Conservation (phyloP, 2,329 filamentous ascomycete species). For the Claviceps pazoutovae region DNA sequence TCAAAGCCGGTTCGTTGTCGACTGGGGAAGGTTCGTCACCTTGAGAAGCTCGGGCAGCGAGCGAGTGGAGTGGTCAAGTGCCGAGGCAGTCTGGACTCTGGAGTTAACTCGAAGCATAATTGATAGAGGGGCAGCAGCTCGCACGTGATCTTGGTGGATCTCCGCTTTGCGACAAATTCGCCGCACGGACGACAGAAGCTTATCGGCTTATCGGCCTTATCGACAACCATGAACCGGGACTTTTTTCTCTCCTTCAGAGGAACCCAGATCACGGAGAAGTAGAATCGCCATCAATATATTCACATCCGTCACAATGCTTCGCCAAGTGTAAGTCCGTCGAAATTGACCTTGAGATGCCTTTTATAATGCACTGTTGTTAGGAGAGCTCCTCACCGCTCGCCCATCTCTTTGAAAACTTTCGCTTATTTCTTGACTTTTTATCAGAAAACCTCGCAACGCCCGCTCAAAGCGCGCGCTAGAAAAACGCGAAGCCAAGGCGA, state of each 20-base stretch:
- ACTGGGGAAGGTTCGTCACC: background rate
- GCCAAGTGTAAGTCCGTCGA: constrained; percentile 29
- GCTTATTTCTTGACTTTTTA: background rate
- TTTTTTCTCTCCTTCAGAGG: constrained; percentile 10
- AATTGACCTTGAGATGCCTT: too few relatives aligned
- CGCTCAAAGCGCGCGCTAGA: constrained; percentile 92
- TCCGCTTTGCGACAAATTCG: too few relatives aligned
- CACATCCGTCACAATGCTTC: constrained; percentile 26
- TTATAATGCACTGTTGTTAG: too few relatives aligned
- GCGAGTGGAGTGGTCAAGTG: too few relatives aligned
- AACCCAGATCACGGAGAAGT: background rate
- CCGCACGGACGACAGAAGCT: too few relatives aligned
- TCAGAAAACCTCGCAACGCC: constrained; percentile 51
- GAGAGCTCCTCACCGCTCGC: background rate
- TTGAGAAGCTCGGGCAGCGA: too few relatives aligned
- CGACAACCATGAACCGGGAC: constrained; percentile 16
- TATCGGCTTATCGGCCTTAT: constrained; percentile 12
- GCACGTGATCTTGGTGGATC: too few relatives aligned
- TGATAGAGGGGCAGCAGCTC: too few relatives aligned
- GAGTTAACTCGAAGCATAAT: too few relatives aligned
- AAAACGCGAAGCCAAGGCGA: constrained; percentile 75
- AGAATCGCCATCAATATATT: background rate
- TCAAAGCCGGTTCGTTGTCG: background rate
- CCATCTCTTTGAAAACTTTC: background rate
- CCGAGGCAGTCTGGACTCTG: too few relatives aligned